Conservation (phyloP, 78 protist genomes). For the Diacronema lutheri region DNA sequence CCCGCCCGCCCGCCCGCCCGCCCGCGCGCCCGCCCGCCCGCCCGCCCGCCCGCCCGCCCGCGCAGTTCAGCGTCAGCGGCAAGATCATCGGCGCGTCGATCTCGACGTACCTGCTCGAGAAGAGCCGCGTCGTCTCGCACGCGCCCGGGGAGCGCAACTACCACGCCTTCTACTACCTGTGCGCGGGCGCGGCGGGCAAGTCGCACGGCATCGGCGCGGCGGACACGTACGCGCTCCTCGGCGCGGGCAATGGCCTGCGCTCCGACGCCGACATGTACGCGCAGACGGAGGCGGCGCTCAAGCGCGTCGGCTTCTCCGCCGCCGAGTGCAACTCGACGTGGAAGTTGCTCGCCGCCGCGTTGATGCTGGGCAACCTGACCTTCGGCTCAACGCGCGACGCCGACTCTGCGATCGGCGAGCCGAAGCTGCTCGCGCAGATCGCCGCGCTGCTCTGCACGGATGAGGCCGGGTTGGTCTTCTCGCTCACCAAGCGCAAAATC, state of each 20-base stretch:
- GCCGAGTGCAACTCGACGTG: background rate
- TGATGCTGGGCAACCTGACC: conserved; percentile 29
- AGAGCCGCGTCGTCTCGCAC: conserved; percentile 48
- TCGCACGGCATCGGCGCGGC: too few species aligned
- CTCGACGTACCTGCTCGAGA: conserved; percentile 59
- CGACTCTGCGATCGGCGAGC: background rate
- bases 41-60: background rate
- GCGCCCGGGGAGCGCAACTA: conserved; percentile 56
- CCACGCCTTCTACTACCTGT: conserved; percentile 58
- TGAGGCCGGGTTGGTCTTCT: background rate
- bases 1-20: background rate
- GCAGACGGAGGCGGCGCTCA: background rate
- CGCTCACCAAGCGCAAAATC: background rate
- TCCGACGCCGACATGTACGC: background rate
- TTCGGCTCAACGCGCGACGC: background rate
- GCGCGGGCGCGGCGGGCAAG: background rate
- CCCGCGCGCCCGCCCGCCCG: background rate
- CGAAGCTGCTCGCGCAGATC: background rate
- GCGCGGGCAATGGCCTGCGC: background rate
- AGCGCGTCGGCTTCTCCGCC: background rate
- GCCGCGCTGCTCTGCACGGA: background rate
- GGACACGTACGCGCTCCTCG: background rate
- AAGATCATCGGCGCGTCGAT: conserved; percentile 36
- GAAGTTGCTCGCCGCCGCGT: conserved; percentile 15
- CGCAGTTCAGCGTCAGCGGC: background rate